Evolutionary conservation across 345 rosid genomes (phyloP).

Genomic region (Cardamine chenopodiifolia): DNA sequence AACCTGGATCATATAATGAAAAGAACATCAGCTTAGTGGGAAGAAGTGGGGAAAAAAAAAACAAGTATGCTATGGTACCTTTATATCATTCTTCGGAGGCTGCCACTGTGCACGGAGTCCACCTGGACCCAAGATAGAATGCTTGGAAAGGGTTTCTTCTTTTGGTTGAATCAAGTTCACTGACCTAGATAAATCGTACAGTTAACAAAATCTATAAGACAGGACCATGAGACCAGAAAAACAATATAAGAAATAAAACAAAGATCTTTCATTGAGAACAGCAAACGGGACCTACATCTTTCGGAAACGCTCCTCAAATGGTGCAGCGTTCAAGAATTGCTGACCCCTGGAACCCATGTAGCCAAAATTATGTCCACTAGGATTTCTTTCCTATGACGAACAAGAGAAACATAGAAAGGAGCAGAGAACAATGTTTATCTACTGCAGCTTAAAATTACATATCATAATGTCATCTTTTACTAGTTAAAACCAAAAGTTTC

Average conservation of each 20-base stretch:
- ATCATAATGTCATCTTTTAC: not conserved
- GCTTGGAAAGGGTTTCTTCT: constrained; percentile 85
- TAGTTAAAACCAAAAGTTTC: not conserved
- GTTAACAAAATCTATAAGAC: constrained; percentile 5
- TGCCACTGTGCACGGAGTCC: constrained; percentile 87
- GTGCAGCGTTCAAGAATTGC: constrained; percentile 46
- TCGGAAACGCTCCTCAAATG: constrained; percentile 59
- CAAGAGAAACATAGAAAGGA: constrained; percentile 28
- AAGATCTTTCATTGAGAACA: constrained; percentile 6
- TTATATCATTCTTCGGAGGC: constrained; percentile 60
- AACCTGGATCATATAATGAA: constrained; percentile 53
- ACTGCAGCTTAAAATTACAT: constrained; percentile 11
- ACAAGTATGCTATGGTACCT: constrained; percentile 49
- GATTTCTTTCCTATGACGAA: constrained; percentile 56
- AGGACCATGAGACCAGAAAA: constrained; percentile 24
- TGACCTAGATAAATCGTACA: constrained; percentile 54
- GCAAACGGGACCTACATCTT: constrained; percentile 57
- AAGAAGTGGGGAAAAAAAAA: constrained; percentile 5
- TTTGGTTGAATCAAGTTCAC: constrained; percentile 62
- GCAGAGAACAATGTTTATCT: constrained; percentile 17
- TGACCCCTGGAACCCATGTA: constrained; percentile 57
- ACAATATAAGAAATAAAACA: not conserved
- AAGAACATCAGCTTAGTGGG: constrained; percentile 33
- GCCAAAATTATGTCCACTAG: constrained; percentile 46
- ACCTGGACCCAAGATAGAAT: constrained; percentile 87